These are phyloP conservation scores for Hevea brasiliensis DNA, from an alignment of 345 rosid species.

Conservation along the genomic window DNA sequence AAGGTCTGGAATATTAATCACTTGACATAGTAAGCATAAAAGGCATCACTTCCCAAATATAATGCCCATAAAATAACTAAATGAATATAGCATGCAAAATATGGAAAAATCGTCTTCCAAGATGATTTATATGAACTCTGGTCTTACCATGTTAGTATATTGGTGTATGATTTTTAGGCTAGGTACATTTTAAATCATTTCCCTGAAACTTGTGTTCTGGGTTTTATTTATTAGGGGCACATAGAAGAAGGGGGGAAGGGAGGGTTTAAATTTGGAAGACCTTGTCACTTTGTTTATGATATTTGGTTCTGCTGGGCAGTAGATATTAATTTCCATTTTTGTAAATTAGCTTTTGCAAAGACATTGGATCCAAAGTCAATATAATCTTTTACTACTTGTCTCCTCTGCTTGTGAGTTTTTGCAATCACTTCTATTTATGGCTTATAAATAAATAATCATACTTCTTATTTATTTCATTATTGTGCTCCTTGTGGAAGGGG, in stretches of 20 bases:
- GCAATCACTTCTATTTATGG: not conserved
- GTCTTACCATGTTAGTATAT: not conserved
- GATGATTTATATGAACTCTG: not conserved
- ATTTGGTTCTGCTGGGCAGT: not conserved
- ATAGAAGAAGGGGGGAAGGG: not conserved
- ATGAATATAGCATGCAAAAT: not conserved
- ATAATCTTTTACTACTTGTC: too few species aligned
- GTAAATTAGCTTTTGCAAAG: too few species aligned
- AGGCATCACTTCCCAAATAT: not conserved
- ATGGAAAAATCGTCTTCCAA: too few species aligned
- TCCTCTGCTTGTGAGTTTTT: not conserved
- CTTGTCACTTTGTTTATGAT: not conserved
- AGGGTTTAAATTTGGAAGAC: not conserved
- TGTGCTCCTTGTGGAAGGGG: not conserved
- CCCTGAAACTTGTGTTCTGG: not conserved
- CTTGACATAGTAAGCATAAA: not conserved
- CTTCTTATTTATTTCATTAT: not conserved
- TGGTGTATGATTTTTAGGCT: too few species aligned
- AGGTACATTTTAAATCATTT: too few species aligned
- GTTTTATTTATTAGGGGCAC: not conserved
- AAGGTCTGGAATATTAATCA: not conserved
- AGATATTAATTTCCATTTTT: not conserved
- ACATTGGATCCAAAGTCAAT: too few species aligned
- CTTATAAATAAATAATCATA: not conserved
- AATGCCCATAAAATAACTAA: not conserved